phyloP scores from a whole-genome alignment of 805 yeast genomes.

The Candida pseudofarinosa region DNA sequence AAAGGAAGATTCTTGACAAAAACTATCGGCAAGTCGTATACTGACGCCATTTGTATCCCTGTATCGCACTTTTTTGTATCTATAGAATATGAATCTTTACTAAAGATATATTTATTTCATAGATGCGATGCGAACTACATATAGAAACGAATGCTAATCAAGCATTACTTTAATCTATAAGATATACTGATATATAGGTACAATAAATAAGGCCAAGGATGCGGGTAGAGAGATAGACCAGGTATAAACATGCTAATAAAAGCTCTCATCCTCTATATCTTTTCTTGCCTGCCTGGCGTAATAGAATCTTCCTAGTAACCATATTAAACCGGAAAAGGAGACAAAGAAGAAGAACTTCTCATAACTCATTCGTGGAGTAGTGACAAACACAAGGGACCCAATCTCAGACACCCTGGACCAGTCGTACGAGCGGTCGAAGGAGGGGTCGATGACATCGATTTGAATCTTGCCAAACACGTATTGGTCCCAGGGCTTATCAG shows the following conservation, averaged over 20 bases:
- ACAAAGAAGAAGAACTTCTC: constrained; percentile 10
- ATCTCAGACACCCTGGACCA: neutral
- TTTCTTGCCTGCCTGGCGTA: constrained; percentile 19
- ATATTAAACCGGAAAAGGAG: constrained; percentile 5
- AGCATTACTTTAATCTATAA: neutral
- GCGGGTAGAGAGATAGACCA: too few species aligned
- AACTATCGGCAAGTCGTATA: constrained; percentile 37
- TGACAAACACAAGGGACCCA: neutral
- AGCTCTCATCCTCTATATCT: constrained; percentile 22
- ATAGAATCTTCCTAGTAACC: constrained; percentile 12
- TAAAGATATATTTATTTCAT: neutral
- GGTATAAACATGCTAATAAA: too few species aligned
- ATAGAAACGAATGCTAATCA: neutral
- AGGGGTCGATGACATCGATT: constrained; percentile 1
- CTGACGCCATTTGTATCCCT: neutral
- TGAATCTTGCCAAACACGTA: constrained; percentile 13
- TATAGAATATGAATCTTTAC: neutral
- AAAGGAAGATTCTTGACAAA: constrained; percentile 58
- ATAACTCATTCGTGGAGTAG: constrained; percentile 3
- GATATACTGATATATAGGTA: too few species aligned
- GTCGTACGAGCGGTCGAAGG: neutral
- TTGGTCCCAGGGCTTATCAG: constrained; percentile 16
- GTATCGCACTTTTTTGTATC: neutral
- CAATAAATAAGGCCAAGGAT: too few species aligned
- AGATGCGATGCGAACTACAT: neutral